A percentile compares a stretch with the other conserved stretches of the same genome.
phyloP scores from a whole-genome alignment of 768 basidiomycete genomes.

The Suillus plorans region DNA sequence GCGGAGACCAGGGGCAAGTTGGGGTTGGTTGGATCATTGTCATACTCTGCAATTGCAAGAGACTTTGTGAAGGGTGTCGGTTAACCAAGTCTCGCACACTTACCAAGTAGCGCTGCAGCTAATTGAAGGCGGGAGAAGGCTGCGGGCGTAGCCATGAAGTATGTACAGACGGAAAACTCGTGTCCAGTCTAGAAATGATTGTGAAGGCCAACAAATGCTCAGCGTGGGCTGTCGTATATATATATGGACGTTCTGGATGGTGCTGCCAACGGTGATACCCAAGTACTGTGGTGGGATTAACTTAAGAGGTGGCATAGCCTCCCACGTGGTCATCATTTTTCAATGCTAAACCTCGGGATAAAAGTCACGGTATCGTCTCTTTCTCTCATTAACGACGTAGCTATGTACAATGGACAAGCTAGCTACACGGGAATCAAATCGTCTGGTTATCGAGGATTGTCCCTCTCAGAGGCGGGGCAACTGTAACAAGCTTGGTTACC shows the following conservation, averaged over 20 bases:
- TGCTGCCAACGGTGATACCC: background rate
- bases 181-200: background rate
- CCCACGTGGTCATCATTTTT: background rate
- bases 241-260: background rate
- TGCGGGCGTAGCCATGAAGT: slow-evolving; percentile 28
- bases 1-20: slow-evolving; percentile 61
- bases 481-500: too few relatives aligned
- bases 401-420: too few relatives aligned
- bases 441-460: too few relatives aligned
- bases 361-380: too few relatives aligned
- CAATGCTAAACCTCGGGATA: too few relatives aligned
- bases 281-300: background rate
- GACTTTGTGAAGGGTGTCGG: slow-evolving; percentile 1
- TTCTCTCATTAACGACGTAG: too few relatives aligned
- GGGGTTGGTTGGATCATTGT: slow-evolving; percentile 79
- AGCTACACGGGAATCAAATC: too few relatives aligned
- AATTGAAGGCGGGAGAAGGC: slow-evolving; percentile 83
- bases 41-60: slow-evolving; percentile 62
- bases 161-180: background rate
- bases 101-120: slow-evolving; percentile 84
- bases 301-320: background rate
- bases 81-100: slow-evolving; percentile 19
- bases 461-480: too few relatives aligned
- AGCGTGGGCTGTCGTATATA: background rate
- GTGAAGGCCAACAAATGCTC: background rate